phyloP scores from a whole-genome alignment of 1,284 basidiomycete genomes.

The Mycena citricolor region DNA sequence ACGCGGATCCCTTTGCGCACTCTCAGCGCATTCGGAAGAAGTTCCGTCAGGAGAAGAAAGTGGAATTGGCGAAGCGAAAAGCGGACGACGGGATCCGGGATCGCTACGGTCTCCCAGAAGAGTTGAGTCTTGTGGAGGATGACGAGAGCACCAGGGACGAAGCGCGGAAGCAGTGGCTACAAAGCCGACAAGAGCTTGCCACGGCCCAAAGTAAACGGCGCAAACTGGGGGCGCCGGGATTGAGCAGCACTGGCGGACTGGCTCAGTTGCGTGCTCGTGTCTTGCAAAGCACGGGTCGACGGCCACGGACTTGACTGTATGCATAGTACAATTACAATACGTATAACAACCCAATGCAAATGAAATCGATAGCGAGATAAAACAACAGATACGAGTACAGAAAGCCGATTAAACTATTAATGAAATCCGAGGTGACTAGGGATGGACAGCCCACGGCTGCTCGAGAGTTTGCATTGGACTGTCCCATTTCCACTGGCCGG shows the following conservation, averaged over 20 bases:
- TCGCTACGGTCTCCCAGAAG: slow-evolving; percentile 71
- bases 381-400: slow-evolving; percentile 36
- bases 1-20: slow-evolving; percentile 81
- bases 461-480: slow-evolving; percentile 61
- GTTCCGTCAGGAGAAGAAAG: slow-evolving; percentile 85
- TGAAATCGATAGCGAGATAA: slow-evolving; percentile 23
- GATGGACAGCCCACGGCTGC: slow-evolving; percentile 66
- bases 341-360: slow-evolving; percentile 18
- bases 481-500: slow-evolving; percentile 72
- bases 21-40: slow-evolving; percentile 73
- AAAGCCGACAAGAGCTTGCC: slow-evolving; percentile 44
- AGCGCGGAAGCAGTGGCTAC: slow-evolving; percentile 64
- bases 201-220: slow-evolving; percentile 47
- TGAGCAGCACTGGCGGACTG: slow-evolving; percentile 32
- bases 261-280: slow-evolving; percentile 54
- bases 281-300: slow-evolving; percentile 53
- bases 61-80: slow-evolving; percentile 62
- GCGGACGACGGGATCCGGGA: slow-evolving; percentile 70
- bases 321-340: slow-evolving; percentile 14
- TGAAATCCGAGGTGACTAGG: slow-evolving; percentile 23
- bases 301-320: slow-evolving; percentile 12
- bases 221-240: slow-evolving; percentile 34
- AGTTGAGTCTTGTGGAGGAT: slow-evolving; percentile 58
- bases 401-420: slow-evolving; percentile 34
- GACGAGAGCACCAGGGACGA: slow-evolving; percentile 52